These are phyloP conservation scores for Barnettozyma wickerhamii DNA, from an alignment of 805 yeast species.

Conservation along the genomic window DNA sequence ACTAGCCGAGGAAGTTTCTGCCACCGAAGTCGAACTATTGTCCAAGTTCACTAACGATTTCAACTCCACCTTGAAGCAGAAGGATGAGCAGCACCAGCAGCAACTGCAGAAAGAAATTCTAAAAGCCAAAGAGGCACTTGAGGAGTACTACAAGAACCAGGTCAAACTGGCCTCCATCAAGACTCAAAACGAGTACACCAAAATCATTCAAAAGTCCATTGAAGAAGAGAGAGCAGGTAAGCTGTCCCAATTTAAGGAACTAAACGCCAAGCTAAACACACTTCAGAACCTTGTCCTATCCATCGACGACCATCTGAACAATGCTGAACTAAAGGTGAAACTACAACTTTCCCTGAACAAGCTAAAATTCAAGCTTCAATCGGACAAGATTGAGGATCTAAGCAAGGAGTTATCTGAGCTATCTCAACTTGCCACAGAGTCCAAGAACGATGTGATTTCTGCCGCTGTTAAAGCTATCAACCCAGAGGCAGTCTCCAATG, in stretches of 20 bases:
- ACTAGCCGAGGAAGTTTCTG: constrained; percentile 22
- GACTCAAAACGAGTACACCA: constrained; percentile 63
- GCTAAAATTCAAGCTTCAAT: constrained; percentile 37
- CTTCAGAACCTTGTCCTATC: constrained; percentile 50
- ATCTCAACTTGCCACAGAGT: constrained; percentile 34
- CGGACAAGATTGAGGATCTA: constrained; percentile 34
- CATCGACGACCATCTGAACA: constrained; percentile 34
- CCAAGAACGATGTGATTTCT: constrained; percentile 42
- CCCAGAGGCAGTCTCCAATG: constrained; percentile 36
- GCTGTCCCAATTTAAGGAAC: constrained; percentile 59
- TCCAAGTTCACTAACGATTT: constrained; percentile 56
- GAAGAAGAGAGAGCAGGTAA: constrained; percentile 78
- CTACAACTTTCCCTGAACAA: constrained; percentile 41
- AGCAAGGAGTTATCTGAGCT: constrained; percentile 18
- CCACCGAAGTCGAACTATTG: constrained; percentile 53
- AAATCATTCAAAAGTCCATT: constrained; percentile 51
- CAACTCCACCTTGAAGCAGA: constrained; percentile 52
- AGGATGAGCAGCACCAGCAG: constrained; percentile 54
- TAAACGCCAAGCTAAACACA: constrained; percentile 48
- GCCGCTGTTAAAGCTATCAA: constrained; percentile 47
- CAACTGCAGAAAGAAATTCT: constrained; percentile 61
- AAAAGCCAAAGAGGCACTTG: constrained; percentile 59
- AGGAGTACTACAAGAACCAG: constrained; percentile 70
- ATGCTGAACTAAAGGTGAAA: constrained; percentile 35
- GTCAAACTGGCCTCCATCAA: constrained; percentile 62